phyloP scores from a whole-genome alignment of 73 alveolate species.

The Vitrella brassicaformis region DNA sequence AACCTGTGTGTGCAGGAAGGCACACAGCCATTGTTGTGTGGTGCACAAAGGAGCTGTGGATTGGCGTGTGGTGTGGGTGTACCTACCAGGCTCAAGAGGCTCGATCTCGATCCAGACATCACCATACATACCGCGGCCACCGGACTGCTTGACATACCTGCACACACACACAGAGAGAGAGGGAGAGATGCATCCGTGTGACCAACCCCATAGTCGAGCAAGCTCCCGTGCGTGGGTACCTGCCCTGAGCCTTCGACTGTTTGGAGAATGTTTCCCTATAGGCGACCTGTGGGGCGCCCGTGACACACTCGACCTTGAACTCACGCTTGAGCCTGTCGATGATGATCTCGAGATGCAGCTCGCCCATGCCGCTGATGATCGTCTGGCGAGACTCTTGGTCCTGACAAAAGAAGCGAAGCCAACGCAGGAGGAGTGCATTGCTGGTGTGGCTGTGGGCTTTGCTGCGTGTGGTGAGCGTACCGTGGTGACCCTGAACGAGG shows the following conservation, averaged over 20 bases:
- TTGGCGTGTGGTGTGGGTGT: not conserved
- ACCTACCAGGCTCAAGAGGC: not conserved
- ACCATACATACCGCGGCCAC: slow-evolving; percentile 72
- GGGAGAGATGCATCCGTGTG: not conserved
- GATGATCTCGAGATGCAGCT: slow-evolving; percentile 75
- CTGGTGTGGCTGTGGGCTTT: not conserved
- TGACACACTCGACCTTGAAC: slow-evolving; percentile 26
- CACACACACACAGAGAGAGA: not conserved
- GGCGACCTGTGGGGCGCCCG: slow-evolving; percentile 43
- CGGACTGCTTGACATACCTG: slow-evolving; percentile 48
- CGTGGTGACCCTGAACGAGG: not conserved
- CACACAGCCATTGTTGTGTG: slow-evolving; percentile 8
- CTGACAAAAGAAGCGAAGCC: slow-evolving; percentile 1
- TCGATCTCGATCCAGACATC: slow-evolving; percentile 1
- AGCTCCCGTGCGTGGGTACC: slow-evolving; percentile 50
- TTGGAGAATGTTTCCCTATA: slow-evolving; percentile 57
- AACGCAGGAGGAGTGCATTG: not conserved
- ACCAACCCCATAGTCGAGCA: not conserved
- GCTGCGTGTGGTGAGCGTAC: not conserved
- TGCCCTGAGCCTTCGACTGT: slow-evolving; percentile 24
- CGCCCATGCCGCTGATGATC: slow-evolving; percentile 93
- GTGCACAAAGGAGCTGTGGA: not conserved
- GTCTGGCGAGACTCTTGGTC: slow-evolving; percentile 76
- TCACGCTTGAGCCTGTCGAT: slow-evolving; percentile 87
- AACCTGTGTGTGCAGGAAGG: slow-evolving; percentile 8